Evolutionary conservation across 768 basidiomycete genomes (phyloP), one percentile per base, ranked within the genome.

Genomic region (Rubroboletus satanas): DNA sequence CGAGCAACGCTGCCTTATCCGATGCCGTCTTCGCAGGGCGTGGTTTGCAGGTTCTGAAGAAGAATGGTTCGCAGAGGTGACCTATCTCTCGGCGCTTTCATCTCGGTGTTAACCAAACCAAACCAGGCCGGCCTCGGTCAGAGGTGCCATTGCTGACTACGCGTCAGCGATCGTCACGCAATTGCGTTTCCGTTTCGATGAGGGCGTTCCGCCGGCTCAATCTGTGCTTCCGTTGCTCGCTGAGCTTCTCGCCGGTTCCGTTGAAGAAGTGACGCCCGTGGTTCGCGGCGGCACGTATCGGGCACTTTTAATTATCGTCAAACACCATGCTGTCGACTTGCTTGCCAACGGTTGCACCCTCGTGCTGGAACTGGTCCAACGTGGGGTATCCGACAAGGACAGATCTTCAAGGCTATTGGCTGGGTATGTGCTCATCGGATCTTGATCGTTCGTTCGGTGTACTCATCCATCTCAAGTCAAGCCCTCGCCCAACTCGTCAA

Each of bases 321-420:
- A 70, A 50, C 80, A 83, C 54, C 74, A 79, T 60, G 64, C 64
- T 9, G 48, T 32, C 4, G 52, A 55, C 8, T 51, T 74, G 33
- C 65, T 71, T 31, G 60, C 66, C 12, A 65, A 70, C 2, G 57
- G 66, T 21, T 54, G 74, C n/a, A 69, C 72, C 5, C 57, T 70
- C 32, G 58, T 73, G 4, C 55, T 68, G 7, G 68, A 78, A 26
- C 59, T 82, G 7, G 64, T 83, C 8, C 73, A 77, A 48, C 70
- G 69, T 21, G 85, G 83, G 4, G 66, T 88, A 56, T 72, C 64
- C 10, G 79, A 87, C 58, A 68, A 64, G 37, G 79, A 86, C 57
- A 77, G 89, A 52, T 77, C 75, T 39, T 80, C 84, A 21, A 79
- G 89, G 36, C 65, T 91, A 15, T 73, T 76, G 57, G 85, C 89